Evolutionary conservation across 2,329 filamentous ascomycete genomes (phyloP).

Genomic region (Chaetomiaceae sp.): DNA sequence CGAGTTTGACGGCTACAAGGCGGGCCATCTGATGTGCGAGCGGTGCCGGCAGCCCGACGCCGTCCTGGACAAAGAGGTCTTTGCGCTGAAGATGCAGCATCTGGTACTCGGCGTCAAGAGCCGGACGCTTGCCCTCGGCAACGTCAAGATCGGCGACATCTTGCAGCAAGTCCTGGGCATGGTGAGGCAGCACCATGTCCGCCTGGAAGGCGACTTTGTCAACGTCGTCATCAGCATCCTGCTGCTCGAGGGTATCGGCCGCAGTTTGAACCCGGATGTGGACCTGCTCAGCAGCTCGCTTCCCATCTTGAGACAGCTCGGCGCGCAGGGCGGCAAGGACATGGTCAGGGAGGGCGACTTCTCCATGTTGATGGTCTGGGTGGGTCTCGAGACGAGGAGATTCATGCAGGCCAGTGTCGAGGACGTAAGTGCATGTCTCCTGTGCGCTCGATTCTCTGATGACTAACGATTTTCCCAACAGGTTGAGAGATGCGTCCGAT

Average conservation of each 20-base stretch:
- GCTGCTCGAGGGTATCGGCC: constrained; percentile 86
- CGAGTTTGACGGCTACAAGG: constrained; percentile 94
- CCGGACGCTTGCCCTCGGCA: constrained; percentile 82
- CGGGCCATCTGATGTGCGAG: constrained; percentile 92
- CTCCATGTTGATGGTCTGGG: constrained; percentile 86
- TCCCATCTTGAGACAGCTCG: constrained; percentile 82
- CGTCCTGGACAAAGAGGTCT: constrained; percentile 83
- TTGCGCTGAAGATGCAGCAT: constrained; percentile 95
- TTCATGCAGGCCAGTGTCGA: constrained; percentile 88
- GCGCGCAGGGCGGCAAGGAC: constrained; percentile 65
- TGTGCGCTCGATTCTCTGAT: neutral
- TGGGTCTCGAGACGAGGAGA: constrained; percentile 78
- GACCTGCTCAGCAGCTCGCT: constrained; percentile 82
- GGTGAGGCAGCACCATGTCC: constrained; percentile 87
- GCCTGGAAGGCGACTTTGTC: constrained; percentile 94
- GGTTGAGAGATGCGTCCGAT: constrained; percentile 86
- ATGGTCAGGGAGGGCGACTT: constrained; percentile 69
- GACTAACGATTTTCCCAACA: constrained; percentile 28
- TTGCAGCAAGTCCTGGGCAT: constrained; percentile 83
- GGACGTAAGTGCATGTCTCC: constrained; percentile 55
- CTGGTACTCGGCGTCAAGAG: constrained; percentile 87
- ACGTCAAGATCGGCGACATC: constrained; percentile 93
- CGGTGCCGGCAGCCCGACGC: constrained; percentile 87
- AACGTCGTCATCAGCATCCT: constrained; percentile 96
- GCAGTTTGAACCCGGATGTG: constrained; percentile 76